phyloP scores from a whole-genome alignment of 1,139 yeast species.

The Saccharomyces uvarum region DNA sequence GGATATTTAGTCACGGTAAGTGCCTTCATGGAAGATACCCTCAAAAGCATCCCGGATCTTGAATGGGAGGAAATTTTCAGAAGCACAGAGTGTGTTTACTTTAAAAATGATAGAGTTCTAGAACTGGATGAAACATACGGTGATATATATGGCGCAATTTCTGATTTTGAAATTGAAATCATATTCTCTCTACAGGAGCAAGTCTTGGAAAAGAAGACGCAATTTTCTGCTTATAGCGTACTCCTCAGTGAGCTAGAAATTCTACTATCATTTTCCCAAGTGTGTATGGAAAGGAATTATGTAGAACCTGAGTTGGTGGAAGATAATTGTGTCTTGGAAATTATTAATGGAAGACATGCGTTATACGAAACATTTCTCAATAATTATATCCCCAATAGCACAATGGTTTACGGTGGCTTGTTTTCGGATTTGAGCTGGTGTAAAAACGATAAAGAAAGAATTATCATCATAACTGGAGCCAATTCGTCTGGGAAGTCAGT shows the following conservation, averaged over 20 bases:
- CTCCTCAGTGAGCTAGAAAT: slow-evolving; percentile 37
- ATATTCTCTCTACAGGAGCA: slow-evolving; percentile 32
- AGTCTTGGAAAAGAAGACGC: slow-evolving; percentile 18
- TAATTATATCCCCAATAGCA: slow-evolving; percentile 36
- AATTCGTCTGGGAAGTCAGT: slow-evolving; percentile 49
- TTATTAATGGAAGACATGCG: slow-evolving; percentile 36
- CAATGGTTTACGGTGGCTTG: slow-evolving; percentile 22
- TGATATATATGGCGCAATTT: slow-evolving; percentile 37
- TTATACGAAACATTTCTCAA: slow-evolving; percentile 35
- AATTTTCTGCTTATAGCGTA: slow-evolving; percentile 20
- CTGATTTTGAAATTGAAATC: slow-evolving; percentile 40
- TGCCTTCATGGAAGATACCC: slow-evolving; percentile 6
- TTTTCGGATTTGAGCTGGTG: slow-evolving; percentile 7
- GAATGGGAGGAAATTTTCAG: slow-evolving; percentile 37
- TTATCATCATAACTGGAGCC: slow-evolving; percentile 41
- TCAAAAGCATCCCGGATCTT: slow-evolving; percentile 10
- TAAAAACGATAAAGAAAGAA: slow-evolving; percentile 8
- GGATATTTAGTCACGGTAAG: slow-evolving; percentile 36
- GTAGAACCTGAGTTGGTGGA: slow-evolving; percentile 35
- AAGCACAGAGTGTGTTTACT: slow-evolving; percentile 35
- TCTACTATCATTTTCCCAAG: slow-evolving; percentile 34
- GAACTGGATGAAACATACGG: slow-evolving; percentile 37
- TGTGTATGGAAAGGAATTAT: slow-evolving; percentile 32
- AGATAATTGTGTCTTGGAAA: slow-evolving; percentile 17
- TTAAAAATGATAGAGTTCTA: slow-evolving; percentile 31